Evolutionary conservation across 2,329 filamentous ascomycete genomes (phyloP).

Genomic region (Coniochaeta hoffmannii): DNA sequence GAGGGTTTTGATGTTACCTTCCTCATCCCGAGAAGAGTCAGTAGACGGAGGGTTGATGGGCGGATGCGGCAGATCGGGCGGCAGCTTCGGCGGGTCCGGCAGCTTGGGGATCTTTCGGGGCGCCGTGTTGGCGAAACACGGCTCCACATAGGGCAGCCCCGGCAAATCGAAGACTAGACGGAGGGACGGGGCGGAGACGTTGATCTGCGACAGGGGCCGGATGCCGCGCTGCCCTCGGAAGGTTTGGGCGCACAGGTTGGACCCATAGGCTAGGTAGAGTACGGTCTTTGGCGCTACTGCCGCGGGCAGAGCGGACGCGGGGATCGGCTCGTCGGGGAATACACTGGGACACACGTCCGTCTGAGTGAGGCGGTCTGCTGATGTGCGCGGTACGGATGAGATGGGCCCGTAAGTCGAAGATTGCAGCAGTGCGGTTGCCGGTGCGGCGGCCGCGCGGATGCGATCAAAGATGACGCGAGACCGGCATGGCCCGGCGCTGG

Average conservation of each 20-base stretch:
- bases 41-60: constrained; percentile 10
- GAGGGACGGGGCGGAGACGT: constrained; percentile 73
- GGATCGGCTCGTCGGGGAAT: constrained; percentile 13
- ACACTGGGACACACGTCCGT: constrained; percentile 13
- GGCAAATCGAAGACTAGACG: constrained; percentile 78
- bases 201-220: constrained; percentile 70
- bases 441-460: background rate
- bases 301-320: constrained; percentile 11
- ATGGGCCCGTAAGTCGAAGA: constrained; percentile 14
- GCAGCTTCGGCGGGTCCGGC: constrained; percentile 19
- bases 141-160: constrained; percentile 79
- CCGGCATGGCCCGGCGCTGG: background rate
- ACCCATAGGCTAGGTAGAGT: constrained; percentile 84
- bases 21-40: background rate
- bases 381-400: constrained; percentile 26
- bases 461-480: background rate
- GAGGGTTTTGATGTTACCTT: background rate
- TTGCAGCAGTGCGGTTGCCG: background rate
- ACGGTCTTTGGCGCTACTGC: constrained; percentile 39
- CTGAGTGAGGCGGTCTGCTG: constrained; percentile 28
- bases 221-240: constrained; percentile 75
- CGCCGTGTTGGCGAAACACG: constrained; percentile 82
- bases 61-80: constrained; percentile 20
- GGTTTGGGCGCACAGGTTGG: constrained; percentile 74
- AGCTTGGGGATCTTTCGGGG: constrained; percentile 45